These are phyloP conservation scores for Gelatoporia subvermispora DNA, from an alignment of 768 basidiomycete genomes.

Conservation along the genomic window DNA sequence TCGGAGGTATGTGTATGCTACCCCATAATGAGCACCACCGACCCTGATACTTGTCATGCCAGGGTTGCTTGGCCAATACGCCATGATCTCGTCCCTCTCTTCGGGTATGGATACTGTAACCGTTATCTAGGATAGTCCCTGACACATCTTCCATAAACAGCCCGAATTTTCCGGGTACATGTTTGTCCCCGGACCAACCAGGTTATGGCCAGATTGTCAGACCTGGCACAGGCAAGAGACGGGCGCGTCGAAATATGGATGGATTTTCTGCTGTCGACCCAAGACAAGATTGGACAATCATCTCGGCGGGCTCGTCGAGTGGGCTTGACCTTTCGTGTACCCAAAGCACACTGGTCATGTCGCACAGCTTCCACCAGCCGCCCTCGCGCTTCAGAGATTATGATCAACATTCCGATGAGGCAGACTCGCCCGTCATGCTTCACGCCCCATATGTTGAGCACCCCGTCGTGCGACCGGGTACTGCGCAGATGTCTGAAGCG, in stretches of 20 bases:
- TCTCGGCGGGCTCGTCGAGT: conserved; percentile 28
- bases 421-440: conserved; percentile 20
- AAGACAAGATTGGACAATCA: conserved; percentile 43
- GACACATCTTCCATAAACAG: conserved; percentile 32
- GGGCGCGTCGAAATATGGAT: conserved; percentile 50
- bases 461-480: conserved; percentile 4
- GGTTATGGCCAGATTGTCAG: conserved; percentile 80
- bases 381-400: background rate
- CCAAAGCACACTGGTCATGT: background rate
- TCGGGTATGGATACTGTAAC: conserved; percentile 52
- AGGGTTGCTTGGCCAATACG: conserved; percentile 89
- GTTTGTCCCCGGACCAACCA: conserved; percentile 79
- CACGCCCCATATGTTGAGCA: conserved; percentile 22
- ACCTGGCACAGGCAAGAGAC: conserved; percentile 51
- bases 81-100: conserved; percentile 80
- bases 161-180: conserved; percentile 79
- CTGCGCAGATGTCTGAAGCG: conserved; percentile 7
- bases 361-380: conserved; percentile 1
- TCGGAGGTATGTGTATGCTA: conserved; percentile 52
- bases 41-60: conserved; percentile 8
- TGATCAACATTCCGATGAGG: conserved; percentile 1
- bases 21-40: background rate
- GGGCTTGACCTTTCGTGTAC: background rate
- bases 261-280: conserved; percentile 29
- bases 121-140: conserved; percentile 9